phyloP scores from a whole-genome alignment of 495 filamentous ascomycete species.

The Jackrogersella minutella region DNA sequence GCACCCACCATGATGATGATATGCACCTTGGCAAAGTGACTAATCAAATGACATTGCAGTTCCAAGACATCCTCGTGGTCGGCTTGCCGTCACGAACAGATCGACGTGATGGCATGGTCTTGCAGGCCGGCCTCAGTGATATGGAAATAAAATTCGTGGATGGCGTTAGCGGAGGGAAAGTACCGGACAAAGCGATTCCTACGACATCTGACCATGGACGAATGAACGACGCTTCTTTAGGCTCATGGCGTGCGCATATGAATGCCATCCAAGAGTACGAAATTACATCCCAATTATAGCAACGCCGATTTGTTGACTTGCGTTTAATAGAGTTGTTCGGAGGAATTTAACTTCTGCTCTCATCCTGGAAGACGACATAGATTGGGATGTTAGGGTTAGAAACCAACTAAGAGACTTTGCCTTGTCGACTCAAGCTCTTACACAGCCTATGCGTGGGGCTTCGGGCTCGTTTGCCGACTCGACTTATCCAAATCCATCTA shows the following conservation, averaged over 20 bases:
- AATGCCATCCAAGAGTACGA: conserved; percentile 45
- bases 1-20: too few species aligned
- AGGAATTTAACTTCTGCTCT: conserved; percentile 57
- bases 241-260: conserved; percentile 44
- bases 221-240: conserved; percentile 22
- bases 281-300: too few species aligned
- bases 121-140: conserved; percentile 55
- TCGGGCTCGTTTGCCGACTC: neutral
- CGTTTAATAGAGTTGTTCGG: conserved; percentile 50
- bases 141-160: conserved; percentile 60
- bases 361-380: conserved; percentile 66
- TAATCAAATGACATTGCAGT: neutral
- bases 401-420: conserved; percentile 60
- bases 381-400: conserved; percentile 63
- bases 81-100: conserved; percentile 57
- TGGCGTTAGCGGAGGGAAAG: conserved; percentile 48
- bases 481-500: neutral
- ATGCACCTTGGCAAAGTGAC: neutral
- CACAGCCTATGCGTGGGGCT: conserved; percentile 1
- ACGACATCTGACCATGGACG: conserved; percentile 4
- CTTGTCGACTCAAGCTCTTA: conserved; percentile 47
- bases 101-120: conserved; percentile 59
- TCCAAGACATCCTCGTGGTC: conserved; percentile 16
- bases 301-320: neutral
- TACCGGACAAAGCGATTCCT: conserved; percentile 51